Base-by-base conservation (phyloP, 1,284 basidiomycete species). In the Coriolopsis trogii region DNA sequence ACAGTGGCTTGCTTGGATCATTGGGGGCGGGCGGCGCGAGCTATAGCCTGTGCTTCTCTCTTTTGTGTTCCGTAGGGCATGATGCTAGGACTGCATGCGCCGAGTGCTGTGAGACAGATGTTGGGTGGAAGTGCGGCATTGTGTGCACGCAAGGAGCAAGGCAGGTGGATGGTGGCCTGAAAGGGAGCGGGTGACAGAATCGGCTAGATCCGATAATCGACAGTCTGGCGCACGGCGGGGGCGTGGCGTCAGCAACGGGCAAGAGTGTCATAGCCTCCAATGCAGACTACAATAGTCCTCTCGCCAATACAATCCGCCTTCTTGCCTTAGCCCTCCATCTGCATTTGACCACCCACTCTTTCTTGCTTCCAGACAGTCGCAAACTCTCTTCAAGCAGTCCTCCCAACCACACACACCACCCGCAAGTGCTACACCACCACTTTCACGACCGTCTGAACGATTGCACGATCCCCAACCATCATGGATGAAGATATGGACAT, bases 401-500 rank as follows among this genome's bases (percentile, higher is more conserved):
- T 23, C 26, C 39, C 3, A 15, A 26, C 20, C 12, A 50, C 25
- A 26, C 25, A 3, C 13, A 30, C 23, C 21, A 24, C 8, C 25
- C 16, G 26, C 36, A 18, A 39, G n/a, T 15, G 15, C 30, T 16
- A 38, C 13, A 28, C 37, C 28, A 38, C 24, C 30, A 36, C 30
- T 41, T 47, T 53, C 21, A 53, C 53, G 40, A 59, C 51, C 26
- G 34, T 30, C 33, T 30, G 31, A 31, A 26, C 38, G 46, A 49
- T 46, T 41, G 28, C 30, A 51, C 50, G 45, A 46, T 51, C 57
- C 50, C 54, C 47, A 48, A 46, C 42, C 30, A 72, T 56, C 70
- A 91, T 91, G 89, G 87, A 90, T 71, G 78, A 85, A 77, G 85
- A 89, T 70, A 89, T 89, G 84, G 81, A 82, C 49, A 82, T 84